phyloP scores from a whole-genome alignment of 306 rosid genomes.

The Malus asiatica region DNA sequence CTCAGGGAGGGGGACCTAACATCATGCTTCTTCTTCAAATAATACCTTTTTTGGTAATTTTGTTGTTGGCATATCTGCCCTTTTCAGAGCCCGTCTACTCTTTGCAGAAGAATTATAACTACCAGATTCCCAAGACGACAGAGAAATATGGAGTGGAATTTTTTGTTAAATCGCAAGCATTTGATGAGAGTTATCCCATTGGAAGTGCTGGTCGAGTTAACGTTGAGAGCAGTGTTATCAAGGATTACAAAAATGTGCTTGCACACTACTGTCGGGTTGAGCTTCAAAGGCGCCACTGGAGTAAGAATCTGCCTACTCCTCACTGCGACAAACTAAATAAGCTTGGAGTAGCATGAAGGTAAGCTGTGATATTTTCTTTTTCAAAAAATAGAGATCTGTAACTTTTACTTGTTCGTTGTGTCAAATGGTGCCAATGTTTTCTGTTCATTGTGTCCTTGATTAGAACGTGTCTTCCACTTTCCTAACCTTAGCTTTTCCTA shows the following conservation, averaged over 20 bases:
- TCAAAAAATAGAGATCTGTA: neutral
- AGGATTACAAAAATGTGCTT: conserved; percentile 62
- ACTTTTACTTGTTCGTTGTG: neutral
- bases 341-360: conserved; percentile 57
- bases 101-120: conserved; percentile 52
- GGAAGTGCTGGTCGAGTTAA: conserved; percentile 68
- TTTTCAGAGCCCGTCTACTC: conserved; percentile 70
- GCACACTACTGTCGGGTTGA: conserved; percentile 75
- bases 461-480: neutral
- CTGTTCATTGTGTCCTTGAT: neutral
- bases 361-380: conserved; percentile 7
- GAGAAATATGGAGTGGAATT: conserved; percentile 62
- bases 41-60: conserved; percentile 57
- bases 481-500: neutral
- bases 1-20: conserved; percentile 52
- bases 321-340: conserved; percentile 62
- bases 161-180: conserved; percentile 54
- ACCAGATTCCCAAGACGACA: conserved; percentile 47
- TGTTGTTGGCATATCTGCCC: conserved; percentile 79
- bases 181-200: conserved; percentile 57
- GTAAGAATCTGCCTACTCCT: conserved; percentile 66
- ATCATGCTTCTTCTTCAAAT: conserved; percentile 61
- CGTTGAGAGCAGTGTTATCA: conserved; percentile 56
- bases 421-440: neutral
- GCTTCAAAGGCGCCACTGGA: conserved; percentile 81